A percentile compares a stretch with the other conserved stretches of the same genome.
Evolutionary conservation across 106 monocot genomes (phyloP).

Genomic region (Acanthochlamys bracteata): DNA sequence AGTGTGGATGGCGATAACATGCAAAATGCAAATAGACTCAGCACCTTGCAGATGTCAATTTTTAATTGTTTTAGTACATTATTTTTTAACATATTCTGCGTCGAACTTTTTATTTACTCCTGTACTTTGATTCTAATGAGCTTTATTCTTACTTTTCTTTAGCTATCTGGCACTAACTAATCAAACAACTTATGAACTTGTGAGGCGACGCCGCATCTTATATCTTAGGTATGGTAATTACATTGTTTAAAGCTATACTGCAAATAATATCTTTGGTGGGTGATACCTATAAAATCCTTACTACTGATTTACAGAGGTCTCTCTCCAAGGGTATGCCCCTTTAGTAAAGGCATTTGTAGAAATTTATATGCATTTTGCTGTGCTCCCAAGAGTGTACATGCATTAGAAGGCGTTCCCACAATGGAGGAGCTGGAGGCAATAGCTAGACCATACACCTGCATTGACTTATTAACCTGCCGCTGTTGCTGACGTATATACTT

Average conservation of each 20-base stretch:
- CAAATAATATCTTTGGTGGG: neutral
- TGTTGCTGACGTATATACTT: constrained; percentile 37
- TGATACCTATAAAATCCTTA: neutral
- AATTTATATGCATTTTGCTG: constrained; percentile 65
- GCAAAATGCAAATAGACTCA: too few species aligned
- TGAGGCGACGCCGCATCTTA: constrained; percentile 64
- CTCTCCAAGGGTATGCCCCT: constrained; percentile 61
- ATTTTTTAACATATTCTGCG: neutral
- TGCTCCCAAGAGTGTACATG: constrained; percentile 21
- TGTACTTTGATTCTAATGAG: neutral
- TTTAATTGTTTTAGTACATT: neutral
- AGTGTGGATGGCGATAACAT: too few species aligned
- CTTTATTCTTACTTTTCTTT: neutral
- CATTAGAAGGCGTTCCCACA: constrained; percentile 60
- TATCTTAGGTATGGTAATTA: constrained; percentile 44
- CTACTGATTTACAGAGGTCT: constrained; percentile 38
- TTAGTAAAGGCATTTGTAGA: constrained; percentile 64
- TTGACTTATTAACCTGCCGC: constrained; percentile 51
- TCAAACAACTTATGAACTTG: constrained; percentile 95
- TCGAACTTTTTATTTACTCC: too few species aligned
- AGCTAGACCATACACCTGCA: constrained; percentile 50
- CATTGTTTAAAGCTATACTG: neutral
- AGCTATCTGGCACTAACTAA: constrained; percentile 80
- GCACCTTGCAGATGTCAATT: too few species aligned
- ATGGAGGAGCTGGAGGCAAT: constrained; percentile 59